A percentile compares a stretch with the other conserved stretches of the same genome.
Conservation (phyloP, 1,284 basidiomycete species). For the Coniferiporia weirii region DNA sequence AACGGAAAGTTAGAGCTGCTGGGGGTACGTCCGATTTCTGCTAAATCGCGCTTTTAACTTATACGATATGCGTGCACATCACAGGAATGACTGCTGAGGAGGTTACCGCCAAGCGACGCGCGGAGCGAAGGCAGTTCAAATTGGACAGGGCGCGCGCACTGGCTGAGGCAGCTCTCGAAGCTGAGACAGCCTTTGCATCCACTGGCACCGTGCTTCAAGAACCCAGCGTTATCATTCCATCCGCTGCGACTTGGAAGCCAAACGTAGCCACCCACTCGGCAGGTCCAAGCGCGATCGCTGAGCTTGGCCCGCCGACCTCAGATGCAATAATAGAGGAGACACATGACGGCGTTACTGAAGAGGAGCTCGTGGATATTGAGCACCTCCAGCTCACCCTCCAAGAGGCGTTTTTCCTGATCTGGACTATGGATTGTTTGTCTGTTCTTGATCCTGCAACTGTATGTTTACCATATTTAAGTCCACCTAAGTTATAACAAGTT, state of each 20-base stretch:
- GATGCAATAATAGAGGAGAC: slow-evolving; percentile 23
- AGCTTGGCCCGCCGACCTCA: slow-evolving; percentile 14
- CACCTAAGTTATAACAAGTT: background rate
- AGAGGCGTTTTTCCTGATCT: slow-evolving; percentile 90
- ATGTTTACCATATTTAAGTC: slow-evolving; percentile 23
- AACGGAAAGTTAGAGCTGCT: slow-evolving; percentile 45
- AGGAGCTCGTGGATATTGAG: slow-evolving; percentile 69
- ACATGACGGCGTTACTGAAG: slow-evolving; percentile 35
- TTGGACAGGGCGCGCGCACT: slow-evolving; percentile 81
- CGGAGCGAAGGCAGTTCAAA: slow-evolving; percentile 88
- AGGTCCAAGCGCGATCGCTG: slow-evolving; percentile 12
- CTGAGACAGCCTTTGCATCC: slow-evolving; percentile 66
- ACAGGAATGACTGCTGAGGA: slow-evolving; percentile 80
- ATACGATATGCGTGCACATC: background rate
- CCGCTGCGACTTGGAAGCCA: slow-evolving; percentile 73
- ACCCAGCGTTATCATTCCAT: slow-evolving; percentile 47
- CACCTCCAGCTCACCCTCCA: slow-evolving; percentile 88
- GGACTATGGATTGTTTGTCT: slow-evolving; percentile 82
- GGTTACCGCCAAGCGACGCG: slow-evolving; percentile 76
- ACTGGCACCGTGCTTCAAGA: slow-evolving; percentile 53
- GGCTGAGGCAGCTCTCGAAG: slow-evolving; percentile 66
- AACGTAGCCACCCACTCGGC: slow-evolving; percentile 16
- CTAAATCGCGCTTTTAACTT: background rate
- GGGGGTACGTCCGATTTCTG: slow-evolving; percentile 41
- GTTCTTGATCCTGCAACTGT: slow-evolving; percentile 64